Evolutionary conservation across 1,284 basidiomycete species (phyloP).

Genomic region (Ustilago bromivora): DNA sequence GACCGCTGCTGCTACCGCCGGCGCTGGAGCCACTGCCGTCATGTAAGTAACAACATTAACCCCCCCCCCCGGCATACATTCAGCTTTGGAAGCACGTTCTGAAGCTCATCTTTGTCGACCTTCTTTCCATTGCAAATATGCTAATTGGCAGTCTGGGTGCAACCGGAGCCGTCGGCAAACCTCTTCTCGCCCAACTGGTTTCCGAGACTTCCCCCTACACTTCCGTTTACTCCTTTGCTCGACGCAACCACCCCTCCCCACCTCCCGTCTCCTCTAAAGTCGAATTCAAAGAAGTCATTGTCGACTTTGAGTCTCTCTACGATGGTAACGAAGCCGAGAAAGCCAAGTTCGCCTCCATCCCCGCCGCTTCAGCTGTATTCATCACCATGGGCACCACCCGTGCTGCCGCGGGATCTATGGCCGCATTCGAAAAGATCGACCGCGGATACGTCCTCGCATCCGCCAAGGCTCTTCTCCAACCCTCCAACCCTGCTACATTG

Average conservation of each 20-base stretch:
- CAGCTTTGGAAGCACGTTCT: too few relatives aligned
- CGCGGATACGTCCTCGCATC: conserved; percentile 80
- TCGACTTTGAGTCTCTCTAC: conserved; percentile 55
- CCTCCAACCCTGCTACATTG: conserved; percentile 73
- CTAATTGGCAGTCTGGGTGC: conserved; percentile 35
- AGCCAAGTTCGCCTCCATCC: conserved; percentile 31
- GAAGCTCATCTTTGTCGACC: too few relatives aligned
- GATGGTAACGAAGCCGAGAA: conserved; percentile 17
- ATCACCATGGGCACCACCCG: conserved; percentile 58
- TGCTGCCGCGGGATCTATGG: conserved; percentile 75
- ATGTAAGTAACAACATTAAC: conserved; percentile 27
- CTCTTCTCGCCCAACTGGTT: conserved; percentile 45
- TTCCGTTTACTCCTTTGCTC: conserved; percentile 78
- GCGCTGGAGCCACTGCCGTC: conserved; percentile 24
- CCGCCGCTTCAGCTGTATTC: conserved; percentile 25
- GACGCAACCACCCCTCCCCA: conserved; percentile 71
- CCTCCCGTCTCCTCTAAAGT: conserved; percentile 69
- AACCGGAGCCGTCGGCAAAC: conserved; percentile 58
- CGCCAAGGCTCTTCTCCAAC: conserved; percentile 75
- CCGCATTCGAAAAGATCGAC: conserved; percentile 80
- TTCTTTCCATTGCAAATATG: background rate
- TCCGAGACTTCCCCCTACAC: conserved; percentile 19
- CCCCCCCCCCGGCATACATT: background rate
- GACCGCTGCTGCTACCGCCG: conserved; percentile 11
- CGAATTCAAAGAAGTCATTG: conserved; percentile 43